A percentile compares a stretch with the other conserved stretches of the same genome.
phyloP scores from a whole-genome alignment of 441 rosid species.

The Eutrema salsugineum region DNA sequence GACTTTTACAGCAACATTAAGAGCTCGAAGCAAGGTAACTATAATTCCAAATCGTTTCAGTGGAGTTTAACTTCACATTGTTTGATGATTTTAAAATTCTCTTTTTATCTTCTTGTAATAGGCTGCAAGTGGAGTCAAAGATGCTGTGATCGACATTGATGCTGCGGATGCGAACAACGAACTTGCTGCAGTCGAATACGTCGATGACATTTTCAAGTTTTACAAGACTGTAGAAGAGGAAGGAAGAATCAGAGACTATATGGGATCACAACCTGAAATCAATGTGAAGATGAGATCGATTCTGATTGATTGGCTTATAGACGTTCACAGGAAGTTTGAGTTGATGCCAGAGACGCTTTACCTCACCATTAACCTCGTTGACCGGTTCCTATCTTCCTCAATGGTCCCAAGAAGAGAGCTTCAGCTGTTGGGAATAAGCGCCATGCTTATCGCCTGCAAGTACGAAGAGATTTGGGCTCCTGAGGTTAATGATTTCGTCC shows the following conservation, averaged over 20 bases:
- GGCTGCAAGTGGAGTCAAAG: constrained; percentile 22
- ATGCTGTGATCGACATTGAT: constrained; percentile 41
- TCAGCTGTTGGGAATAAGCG: constrained; percentile 50
- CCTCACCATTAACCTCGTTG: constrained; percentile 46
- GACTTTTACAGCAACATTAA: constrained; percentile 43
- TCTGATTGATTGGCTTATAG: constrained; percentile 49
- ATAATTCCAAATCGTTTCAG: neutral
- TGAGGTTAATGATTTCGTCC: constrained; percentile 50
- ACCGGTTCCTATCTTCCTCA: constrained; percentile 41
- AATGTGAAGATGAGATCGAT: constrained; percentile 49
- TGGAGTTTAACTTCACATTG: neutral
- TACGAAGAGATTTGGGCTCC: constrained; percentile 69
- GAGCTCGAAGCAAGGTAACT: constrained; percentile 51
- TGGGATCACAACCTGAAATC: constrained; percentile 43
- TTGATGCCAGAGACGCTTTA: constrained; percentile 58
- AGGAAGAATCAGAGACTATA: constrained; percentile 39
- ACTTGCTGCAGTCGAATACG: constrained; percentile 50
- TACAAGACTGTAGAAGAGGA: constrained; percentile 44
- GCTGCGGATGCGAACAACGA: constrained; percentile 37
- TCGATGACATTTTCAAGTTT: constrained; percentile 49
- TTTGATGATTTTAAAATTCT: neutral
- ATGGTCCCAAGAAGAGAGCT: constrained; percentile 43
- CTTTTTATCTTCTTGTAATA: neutral
- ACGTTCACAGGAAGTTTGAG: constrained; percentile 49
- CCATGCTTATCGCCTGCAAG: constrained; percentile 63